phyloP scores from a whole-genome alignment of 2,329 filamentous ascomycete species.

The Fusarium poae region DNA sequence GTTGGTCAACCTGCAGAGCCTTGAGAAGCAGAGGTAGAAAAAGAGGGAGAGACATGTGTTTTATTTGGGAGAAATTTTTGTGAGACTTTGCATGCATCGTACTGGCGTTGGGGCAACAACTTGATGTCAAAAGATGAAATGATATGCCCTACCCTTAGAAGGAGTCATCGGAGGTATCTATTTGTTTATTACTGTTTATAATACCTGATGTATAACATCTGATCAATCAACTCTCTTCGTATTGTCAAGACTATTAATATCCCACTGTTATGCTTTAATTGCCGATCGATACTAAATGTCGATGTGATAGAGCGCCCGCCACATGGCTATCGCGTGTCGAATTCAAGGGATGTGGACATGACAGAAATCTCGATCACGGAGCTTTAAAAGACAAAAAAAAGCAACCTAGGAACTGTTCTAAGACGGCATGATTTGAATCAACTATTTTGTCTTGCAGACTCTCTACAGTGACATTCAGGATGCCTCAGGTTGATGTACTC shows the following conservation, averaged over 20 bases:
- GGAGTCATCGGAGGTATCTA: slow-evolving; percentile 1
- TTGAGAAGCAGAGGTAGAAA: slow-evolving; percentile 68
- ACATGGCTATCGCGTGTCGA: slow-evolving; percentile 15
- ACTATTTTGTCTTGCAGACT: neutral
- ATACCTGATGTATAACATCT: slow-evolving; percentile 22
- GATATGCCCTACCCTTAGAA: slow-evolving; percentile 13
- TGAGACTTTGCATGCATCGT: slow-evolving; percentile 33
- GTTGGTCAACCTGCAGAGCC: slow-evolving; percentile 82
- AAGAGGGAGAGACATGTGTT: neutral
- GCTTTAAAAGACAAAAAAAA: neutral
- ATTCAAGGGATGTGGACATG: neutral
- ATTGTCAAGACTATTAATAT: neutral
- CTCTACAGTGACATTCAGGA: neutral
- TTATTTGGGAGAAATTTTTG: slow-evolving; percentile 2
- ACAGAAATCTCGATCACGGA: neutral
- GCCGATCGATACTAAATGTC: neutral
- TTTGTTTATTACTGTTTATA: slow-evolving; percentile 17
- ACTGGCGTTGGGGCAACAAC: slow-evolving; percentile 33
- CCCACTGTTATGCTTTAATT: neutral
- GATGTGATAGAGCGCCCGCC: slow-evolving; percentile 17
- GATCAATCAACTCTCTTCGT: slow-evolving; percentile 24
- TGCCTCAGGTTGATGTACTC: neutral
- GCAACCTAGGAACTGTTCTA: neutral
- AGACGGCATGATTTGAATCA: neutral
- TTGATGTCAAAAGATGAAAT: slow-evolving; percentile 9